Evolutionary conservation across 2,329 filamentous ascomycete species (phyloP).

Genomic region (Trichoderma semiorbis): DNA sequence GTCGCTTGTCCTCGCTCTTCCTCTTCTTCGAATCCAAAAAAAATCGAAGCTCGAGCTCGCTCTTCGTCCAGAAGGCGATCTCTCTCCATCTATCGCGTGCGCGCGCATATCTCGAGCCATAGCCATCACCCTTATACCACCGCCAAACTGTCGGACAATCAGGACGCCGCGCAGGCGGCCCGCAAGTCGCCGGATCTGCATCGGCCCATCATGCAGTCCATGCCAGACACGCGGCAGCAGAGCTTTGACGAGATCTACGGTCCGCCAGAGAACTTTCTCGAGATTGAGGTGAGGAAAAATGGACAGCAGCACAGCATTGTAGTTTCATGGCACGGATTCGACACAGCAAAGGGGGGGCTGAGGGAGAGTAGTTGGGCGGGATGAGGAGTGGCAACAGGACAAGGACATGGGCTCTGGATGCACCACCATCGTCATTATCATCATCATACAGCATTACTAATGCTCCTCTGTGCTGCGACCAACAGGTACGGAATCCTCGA

Average conservation of each 20-base stretch:
- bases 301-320: neutral
- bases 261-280: conserved; percentile 95
- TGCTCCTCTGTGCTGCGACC: neutral
- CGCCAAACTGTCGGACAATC: conserved; percentile 44
- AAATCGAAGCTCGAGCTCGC: neutral
- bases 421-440: neutral
- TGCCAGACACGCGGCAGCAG: conserved; percentile 77
- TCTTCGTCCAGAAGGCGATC: neutral
- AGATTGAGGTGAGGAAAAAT: conserved; percentile 72
- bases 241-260: conserved; percentile 99
- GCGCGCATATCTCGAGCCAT: neutral
- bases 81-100: neutral
- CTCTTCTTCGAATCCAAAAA: neutral
- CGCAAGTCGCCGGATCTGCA: conserved; percentile 38
- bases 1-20: neutral
- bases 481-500: conserved; percentile 84
- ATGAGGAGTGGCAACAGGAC: neutral
- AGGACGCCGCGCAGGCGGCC: conserved; percentile 34
- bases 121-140: conserved; percentile 16
- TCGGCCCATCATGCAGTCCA: conserved; percentile 59
- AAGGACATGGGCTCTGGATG: neutral
- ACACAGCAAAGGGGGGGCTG: neutral
- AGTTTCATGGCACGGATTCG: neutral
- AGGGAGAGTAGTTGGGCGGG: neutral
- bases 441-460: neutral